phyloP scores from a whole-genome alignment of 306 rosid species.

The Medicago arabica region DNA sequence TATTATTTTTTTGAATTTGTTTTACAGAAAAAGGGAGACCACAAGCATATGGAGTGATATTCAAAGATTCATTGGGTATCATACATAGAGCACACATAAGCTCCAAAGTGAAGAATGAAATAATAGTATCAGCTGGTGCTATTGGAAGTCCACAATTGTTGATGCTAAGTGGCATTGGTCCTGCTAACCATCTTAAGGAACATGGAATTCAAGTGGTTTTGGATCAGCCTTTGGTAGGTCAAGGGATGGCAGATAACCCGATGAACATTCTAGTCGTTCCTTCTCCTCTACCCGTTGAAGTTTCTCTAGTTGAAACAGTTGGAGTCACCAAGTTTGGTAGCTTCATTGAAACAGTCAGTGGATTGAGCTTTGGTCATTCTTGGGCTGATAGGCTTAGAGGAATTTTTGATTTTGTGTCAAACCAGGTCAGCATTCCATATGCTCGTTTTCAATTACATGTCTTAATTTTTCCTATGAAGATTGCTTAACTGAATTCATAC shows the following conservation, averaged over 20 bases:
- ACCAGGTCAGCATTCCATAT: constrained; percentile 54
- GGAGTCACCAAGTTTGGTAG: constrained; percentile 66
- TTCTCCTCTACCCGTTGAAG: constrained; percentile 76
- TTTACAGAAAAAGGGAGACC: constrained; percentile 53
- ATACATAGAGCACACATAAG: constrained; percentile 55
- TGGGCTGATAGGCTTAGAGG: constrained; percentile 50
- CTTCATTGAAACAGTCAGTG: constrained; percentile 72
- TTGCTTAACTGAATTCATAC: no score
- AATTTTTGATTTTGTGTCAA: constrained; percentile 40
- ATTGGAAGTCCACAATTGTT: constrained; percentile 76
- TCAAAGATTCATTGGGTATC: constrained; percentile 58
- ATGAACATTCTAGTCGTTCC: constrained; percentile 65
- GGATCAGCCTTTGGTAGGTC: constrained; percentile 72
- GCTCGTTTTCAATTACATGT: not conserved
- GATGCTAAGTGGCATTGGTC: constrained; percentile 80
- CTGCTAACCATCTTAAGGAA: constrained; percentile 61
- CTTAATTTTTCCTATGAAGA: no score
- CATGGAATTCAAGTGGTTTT: constrained; percentile 59
- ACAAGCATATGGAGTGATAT: constrained; percentile 70
- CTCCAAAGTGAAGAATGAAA: constrained; percentile 48
- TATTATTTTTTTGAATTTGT: not conserved
- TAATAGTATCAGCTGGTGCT: constrained; percentile 75
- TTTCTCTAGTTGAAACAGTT: constrained; percentile 67
- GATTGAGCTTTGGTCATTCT: constrained; percentile 50
- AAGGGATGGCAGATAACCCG: constrained; percentile 84